phyloP scores from a whole-genome alignment of 306 rosid genomes.

The Acacia confusa region DNA sequence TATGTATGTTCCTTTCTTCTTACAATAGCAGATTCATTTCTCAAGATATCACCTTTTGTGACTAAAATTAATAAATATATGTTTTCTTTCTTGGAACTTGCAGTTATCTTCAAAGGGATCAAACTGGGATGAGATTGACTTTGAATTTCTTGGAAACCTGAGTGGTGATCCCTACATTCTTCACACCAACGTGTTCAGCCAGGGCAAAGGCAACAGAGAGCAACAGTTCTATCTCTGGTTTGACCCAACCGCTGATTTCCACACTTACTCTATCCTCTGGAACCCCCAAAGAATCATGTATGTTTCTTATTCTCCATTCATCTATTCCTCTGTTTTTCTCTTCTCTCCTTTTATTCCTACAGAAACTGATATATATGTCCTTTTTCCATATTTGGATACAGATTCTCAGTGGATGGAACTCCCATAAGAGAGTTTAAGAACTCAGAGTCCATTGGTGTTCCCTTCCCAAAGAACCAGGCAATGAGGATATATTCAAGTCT shows the following conservation, averaged over 20 bases:
- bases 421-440: slow-evolving; percentile 82
- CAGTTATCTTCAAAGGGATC: slow-evolving; percentile 62
- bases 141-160: slow-evolving; percentile 66
- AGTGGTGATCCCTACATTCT: slow-evolving; percentile 75
- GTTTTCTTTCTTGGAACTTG: slow-evolving; percentile 5
- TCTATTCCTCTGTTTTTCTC: not conserved
- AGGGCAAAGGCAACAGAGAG: slow-evolving; percentile 76
- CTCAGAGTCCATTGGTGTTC: slow-evolving; percentile 53
- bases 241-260: slow-evolving; percentile 75
- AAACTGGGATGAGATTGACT: slow-evolving; percentile 78
- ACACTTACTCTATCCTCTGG: slow-evolving; percentile 72
- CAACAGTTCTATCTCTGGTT: slow-evolving; percentile 82
- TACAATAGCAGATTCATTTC: not conserved
- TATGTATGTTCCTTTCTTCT: slow-evolving; percentile 41
- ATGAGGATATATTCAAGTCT: slow-evolving; percentile 70
- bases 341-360: not conserved
- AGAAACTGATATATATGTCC: not conserved
- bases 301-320: slow-evolving; percentile 24
- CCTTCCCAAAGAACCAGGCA: slow-evolving; percentile 66
- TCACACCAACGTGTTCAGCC: slow-evolving; percentile 68
- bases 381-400: slow-evolving; percentile 19
- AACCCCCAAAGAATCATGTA: slow-evolving; percentile 56
- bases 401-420: slow-evolving; percentile 72
- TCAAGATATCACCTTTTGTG: not conserved
- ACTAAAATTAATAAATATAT: not conserved